Conservation (phyloP, 352 stramenopile genomes). For the Aphanomyces euteiches region DNA sequence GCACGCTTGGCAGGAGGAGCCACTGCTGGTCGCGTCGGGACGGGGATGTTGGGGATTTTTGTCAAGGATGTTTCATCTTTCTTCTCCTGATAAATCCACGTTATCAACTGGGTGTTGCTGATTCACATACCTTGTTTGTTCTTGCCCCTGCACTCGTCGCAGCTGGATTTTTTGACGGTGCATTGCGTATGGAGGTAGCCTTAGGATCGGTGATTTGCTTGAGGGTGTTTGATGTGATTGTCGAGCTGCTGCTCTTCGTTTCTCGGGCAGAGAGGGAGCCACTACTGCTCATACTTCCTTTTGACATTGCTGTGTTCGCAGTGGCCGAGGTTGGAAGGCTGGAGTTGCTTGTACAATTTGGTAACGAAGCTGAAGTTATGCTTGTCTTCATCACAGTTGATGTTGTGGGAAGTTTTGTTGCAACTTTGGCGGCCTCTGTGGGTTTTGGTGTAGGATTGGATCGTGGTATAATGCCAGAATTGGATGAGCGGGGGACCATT, state of each 20-base stretch:
- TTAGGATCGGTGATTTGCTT: constrained; percentile 29
- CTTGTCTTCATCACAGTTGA: constrained; percentile 5
- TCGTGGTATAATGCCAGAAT: too few species aligned
- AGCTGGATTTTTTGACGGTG: background rate
- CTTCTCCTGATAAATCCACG: background rate
- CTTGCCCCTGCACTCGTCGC: background rate
- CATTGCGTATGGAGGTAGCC: background rate
- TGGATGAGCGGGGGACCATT: background rate
- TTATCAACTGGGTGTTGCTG: background rate
- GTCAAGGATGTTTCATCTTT: constrained; percentile 26
- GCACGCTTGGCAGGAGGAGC: constrained; percentile 25
- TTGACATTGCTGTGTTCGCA: background rate
- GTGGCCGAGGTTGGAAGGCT: background rate
- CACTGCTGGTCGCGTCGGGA: constrained; percentile 22
- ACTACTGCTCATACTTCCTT: background rate
- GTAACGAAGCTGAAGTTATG: background rate
- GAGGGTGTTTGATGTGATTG: constrained; percentile 1
- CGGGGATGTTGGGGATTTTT: constrained; percentile 31
- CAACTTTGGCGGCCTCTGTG: background rate
- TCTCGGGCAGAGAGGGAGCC: constrained; percentile 10
- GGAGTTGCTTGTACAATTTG: constrained; percentile 2
- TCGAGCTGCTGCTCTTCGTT: constrained; percentile 4
- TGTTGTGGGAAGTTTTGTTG: constrained; percentile 19
- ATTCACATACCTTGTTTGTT: constrained; percentile 6
- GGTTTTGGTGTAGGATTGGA: too few species aligned